Evolutionary conservation across 2,329 filamentous ascomycete genomes (phyloP).

Genomic region (Talaromyces piceae): DNA sequence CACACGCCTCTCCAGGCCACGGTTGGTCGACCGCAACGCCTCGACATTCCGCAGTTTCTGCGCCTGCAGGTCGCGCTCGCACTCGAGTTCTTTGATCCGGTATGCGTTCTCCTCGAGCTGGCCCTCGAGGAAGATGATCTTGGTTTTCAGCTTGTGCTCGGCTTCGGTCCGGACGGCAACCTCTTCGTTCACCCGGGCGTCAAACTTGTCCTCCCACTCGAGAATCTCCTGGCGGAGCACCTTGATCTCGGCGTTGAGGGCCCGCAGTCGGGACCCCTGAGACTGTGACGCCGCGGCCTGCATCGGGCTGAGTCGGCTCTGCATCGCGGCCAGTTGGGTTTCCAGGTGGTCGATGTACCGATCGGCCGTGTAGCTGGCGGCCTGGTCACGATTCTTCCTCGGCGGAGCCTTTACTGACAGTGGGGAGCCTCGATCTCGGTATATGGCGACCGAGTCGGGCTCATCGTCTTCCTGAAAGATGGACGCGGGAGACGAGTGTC

Average conservation of each 20-base stretch:
- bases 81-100: slow-evolving; percentile 25
- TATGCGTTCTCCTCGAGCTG: slow-evolving; percentile 23
- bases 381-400: slow-evolving; percentile 11
- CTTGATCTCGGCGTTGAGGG: slow-evolving; percentile 23
- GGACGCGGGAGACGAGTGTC: slow-evolving; percentile 4
- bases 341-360: slow-evolving; percentile 46
- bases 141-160: slow-evolving; percentile 22
- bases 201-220: slow-evolving; percentile 26
- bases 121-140: slow-evolving; percentile 25
- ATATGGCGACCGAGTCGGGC: background rate
- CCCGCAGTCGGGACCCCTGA: slow-evolving; percentile 30
- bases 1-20: slow-evolving; percentile 25
- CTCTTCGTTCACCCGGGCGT: slow-evolving; percentile 25
- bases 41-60: slow-evolving; percentile 26
- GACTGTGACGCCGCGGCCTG: slow-evolving; percentile 33
- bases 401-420: slow-evolving; percentile 16
- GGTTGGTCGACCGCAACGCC: slow-evolving; percentile 25
- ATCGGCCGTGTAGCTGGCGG: slow-evolving; percentile 32
- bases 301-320: slow-evolving; percentile 31
- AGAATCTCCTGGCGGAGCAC: slow-evolving; percentile 25
- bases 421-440: slow-evolving; percentile 7
- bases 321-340: slow-evolving; percentile 35
- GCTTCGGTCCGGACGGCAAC: slow-evolving; percentile 20
- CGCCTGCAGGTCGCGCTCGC: slow-evolving; percentile 24
- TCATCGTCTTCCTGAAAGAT: slow-evolving; percentile 6